phyloP scores from a whole-genome alignment of 805 yeast genomes.

The Cyberlindnera japonica region DNA sequence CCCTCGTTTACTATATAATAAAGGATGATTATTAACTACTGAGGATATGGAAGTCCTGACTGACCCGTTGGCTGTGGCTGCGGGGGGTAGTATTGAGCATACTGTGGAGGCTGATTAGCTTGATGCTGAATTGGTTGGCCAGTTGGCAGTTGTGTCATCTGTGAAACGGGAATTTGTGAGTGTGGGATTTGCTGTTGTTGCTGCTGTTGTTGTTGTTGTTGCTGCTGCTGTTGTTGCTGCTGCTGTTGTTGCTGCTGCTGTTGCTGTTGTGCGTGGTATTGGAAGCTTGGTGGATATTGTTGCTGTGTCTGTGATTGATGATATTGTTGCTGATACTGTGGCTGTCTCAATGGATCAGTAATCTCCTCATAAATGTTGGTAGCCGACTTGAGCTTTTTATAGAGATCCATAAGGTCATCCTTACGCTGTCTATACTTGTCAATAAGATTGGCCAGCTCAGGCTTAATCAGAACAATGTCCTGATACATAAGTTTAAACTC shows the following conservation, averaged over 20 bases:
- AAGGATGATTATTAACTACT: slow-evolving; percentile 2
- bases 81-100: slow-evolving; percentile 1
- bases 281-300: slow-evolving; percentile 18
- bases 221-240: slow-evolving; percentile 23
- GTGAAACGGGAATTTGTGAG: too few species aligned
- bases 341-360: slow-evolving; percentile 43
- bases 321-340: slow-evolving; percentile 15
- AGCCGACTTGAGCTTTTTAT: slow-evolving; percentile 67
- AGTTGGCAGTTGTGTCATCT: too few species aligned
- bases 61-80: slow-evolving; percentile 5
- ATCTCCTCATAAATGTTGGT: slow-evolving; percentile 65
- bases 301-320: slow-evolving; percentile 6
- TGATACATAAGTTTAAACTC: slow-evolving; percentile 75
- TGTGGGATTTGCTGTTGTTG: too few species aligned
- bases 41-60: slow-evolving; percentile 6
- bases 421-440: slow-evolving; percentile 75
- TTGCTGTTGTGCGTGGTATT: slow-evolving; percentile 36
- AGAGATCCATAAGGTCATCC: slow-evolving; percentile 71
- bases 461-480: slow-evolving; percentile 66
- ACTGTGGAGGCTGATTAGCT: neutral
- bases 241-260: slow-evolving; percentile 24
- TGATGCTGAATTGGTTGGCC: neutral
- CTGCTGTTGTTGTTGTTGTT: slow-evolving; percentile 39
- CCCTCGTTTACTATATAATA: neutral
- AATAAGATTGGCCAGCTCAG: slow-evolving; percentile 66